Percentiles rank a stretch among this genome's conserved stretches.
Evolutionary conservation across 2,329 filamentous ascomycete genomes (phyloP).

Genomic region (Venturia aucupariae): DNA sequence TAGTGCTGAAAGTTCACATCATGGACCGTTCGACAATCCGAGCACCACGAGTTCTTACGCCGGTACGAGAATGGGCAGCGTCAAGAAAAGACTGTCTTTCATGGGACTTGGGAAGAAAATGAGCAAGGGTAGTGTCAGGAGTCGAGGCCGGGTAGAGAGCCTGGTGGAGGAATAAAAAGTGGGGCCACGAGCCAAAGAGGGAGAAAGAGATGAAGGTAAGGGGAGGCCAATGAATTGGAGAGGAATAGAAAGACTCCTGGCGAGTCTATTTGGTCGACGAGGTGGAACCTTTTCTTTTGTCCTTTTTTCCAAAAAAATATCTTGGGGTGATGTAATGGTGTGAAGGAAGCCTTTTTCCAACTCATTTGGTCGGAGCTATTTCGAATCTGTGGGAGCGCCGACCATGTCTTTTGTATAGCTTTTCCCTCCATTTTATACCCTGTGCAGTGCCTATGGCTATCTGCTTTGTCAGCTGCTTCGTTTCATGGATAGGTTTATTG

Average conservation of each 20-base stretch:
- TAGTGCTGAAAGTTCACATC: slow-evolving; percentile 28
- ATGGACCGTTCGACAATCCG: slow-evolving; percentile 29
- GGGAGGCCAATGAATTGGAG: background rate
- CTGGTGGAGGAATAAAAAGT: slow-evolving; percentile 17
- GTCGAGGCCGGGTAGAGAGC: slow-evolving; percentile 19
- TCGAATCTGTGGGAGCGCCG: background rate
- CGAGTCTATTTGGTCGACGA: background rate
- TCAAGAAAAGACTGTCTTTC: slow-evolving; percentile 71
- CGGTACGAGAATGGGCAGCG: slow-evolving; percentile 39
- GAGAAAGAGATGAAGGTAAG: background rate
- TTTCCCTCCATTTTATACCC: background rate
- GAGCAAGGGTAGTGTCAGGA: slow-evolving; percentile 43
- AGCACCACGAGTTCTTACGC: slow-evolving; percentile 28
- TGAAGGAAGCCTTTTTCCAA: background rate
- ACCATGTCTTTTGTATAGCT: background rate
- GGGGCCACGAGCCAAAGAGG: background rate
- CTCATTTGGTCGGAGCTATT: background rate
- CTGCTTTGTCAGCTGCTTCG: background rate
- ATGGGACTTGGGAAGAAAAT: slow-evolving; percentile 65
- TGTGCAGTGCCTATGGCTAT: slow-evolving; percentile 5
- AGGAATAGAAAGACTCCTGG: background rate
- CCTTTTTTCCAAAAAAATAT: background rate
- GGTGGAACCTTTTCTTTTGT: background rate
- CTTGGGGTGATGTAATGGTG: slow-evolving; percentile 3
- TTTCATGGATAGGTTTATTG: slow-evolving; percentile 3